These are phyloP conservation scores for Pyropia yezoensis DNA, from an alignment of 23 red algal genomes.

Conservation along the genomic window DNA sequence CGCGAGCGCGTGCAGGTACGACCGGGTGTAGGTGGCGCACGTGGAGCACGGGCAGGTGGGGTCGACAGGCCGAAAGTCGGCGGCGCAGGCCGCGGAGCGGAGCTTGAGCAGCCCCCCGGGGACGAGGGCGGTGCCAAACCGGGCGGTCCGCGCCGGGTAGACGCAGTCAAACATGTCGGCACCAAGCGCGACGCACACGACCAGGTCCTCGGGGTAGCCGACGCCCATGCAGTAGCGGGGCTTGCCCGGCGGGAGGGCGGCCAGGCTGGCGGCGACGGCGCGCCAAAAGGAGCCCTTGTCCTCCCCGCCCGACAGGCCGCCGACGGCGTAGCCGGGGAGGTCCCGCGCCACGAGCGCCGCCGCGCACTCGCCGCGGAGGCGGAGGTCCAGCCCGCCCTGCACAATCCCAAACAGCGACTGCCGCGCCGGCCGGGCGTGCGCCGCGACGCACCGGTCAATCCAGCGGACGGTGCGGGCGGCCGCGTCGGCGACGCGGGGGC, in stretches of 20 bases:
- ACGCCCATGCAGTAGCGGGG: constrained; percentile 99
- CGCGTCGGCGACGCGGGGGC: constrained; percentile 76
- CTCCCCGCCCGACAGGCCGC: constrained; percentile 94
- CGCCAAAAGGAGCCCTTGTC: constrained; percentile 93
- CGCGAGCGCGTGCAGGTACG: constrained; percentile 79
- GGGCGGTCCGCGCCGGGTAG: constrained; percentile 90
- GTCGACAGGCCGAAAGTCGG: constrained; percentile 67
- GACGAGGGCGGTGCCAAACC: constrained; percentile 93
- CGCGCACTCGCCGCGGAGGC: constrained; percentile 55
- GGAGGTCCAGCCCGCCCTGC: constrained; percentile 78
- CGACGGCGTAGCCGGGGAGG: constrained; percentile 94
- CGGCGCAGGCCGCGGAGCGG: constrained; percentile 39
- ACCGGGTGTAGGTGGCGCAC: constrained; percentile 66
- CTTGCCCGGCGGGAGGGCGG: constrained; percentile 50
- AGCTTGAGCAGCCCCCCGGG: constrained; percentile 77
- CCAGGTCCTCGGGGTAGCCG: constrained; percentile 88
- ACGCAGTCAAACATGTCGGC: constrained; percentile 99
- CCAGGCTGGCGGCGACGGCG: constrained; percentile 69
- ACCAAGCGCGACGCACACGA: constrained; percentile 94
- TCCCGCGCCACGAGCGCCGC: constrained; percentile 53
- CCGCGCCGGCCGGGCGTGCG: constrained; percentile 44
- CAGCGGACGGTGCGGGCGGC: constrained; percentile 82
- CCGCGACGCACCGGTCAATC: constrained; percentile 81
- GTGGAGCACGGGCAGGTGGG: constrained; percentile 40
- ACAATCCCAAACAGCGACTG: constrained; percentile 96